Base-by-base conservation (phyloP, 176 grass and related monocot species). In the Juncus inflexus region DNA sequence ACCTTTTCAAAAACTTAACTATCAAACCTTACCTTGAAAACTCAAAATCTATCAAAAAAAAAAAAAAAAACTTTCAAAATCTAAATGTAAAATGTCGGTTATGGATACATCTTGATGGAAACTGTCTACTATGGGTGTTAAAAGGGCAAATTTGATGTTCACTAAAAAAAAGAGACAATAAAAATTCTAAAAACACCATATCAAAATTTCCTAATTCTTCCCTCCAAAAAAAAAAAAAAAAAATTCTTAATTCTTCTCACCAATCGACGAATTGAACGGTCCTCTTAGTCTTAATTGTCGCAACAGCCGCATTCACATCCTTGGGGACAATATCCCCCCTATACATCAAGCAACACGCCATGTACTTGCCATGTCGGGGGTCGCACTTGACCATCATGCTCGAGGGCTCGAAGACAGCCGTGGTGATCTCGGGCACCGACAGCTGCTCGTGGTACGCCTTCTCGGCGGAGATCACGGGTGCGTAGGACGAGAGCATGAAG, bases 321-420 rank as follows among this genome's bases (percentile, higher is more conserved):
- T 71, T 71, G 14, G 67, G 67, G 9, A 71, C 67, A 0, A 71
- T 71, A 43, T 71, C 67, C 0, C 67, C 67, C 7, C 67, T 50
- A 55, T 71, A 71, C 67, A 71, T 71, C 67, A 71, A 58, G 11
- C 67, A 71, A 40, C 67, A 71, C 54, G 67, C 67, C 67, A 71
- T 71, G 38, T 71, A 71, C 53, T 71, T 71, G 4, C 67, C 67
- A 7, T 71, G 67, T 16, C 67, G 42, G 6, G 67, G 67, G 6
- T 71, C 67, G 7, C 67, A 71, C 14, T 71, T 71, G 4, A 71
- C 67, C 67, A 71, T 71, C 67, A 71, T 71, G 67, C 67, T 71
- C 12, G 67, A 71, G 12, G 67, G 67, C 67, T 71, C 67, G 57
- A 71, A 71, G 51, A 71, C 67, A 19, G 67, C 67, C 0, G 67